Percentiles rank a stretch among this genome's conserved stretches.
Conservation (phyloP, 139 green algal genomes). For the Nannochloris sp. region DNA sequence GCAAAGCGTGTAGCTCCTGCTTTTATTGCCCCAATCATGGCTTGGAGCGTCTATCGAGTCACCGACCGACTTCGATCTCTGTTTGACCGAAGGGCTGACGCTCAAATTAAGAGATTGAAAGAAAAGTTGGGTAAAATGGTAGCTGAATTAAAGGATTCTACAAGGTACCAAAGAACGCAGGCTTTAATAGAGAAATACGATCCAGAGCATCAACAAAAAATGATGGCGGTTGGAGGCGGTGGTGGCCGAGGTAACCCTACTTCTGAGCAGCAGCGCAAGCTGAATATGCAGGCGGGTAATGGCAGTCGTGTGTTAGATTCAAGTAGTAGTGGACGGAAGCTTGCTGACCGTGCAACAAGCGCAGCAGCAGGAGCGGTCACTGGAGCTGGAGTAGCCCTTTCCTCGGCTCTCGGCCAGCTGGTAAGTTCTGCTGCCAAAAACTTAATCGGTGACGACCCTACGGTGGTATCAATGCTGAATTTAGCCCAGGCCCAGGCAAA, state of each 20-base stretch:
- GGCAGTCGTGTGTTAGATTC: not conserved
- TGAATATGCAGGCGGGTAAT: not conserved
- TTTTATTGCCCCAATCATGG: conserved; percentile 18
- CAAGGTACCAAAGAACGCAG: conserved; percentile 45
- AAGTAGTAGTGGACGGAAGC: not conserved
- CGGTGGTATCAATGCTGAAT: not conserved
- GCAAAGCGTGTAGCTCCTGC: conserved; percentile 16
- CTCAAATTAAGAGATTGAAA: conserved; percentile 23
- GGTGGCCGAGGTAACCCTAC: not conserved
- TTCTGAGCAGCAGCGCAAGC: not conserved
- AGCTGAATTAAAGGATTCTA: conserved; percentile 58
- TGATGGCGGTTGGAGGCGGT: too few species aligned
- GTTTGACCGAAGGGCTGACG: conserved; percentile 16
- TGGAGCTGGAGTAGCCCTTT: not conserved
- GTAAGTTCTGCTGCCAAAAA: not conserved
- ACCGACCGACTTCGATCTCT: conserved; percentile 8
- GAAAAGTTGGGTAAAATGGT: conserved; percentile 48
- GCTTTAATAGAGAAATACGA: conserved; percentile 62
- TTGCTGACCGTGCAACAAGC: not conserved
- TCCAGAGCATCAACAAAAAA: conserved; percentile 34
- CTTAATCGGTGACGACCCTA: conserved; percentile 1
- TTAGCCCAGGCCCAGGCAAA: not conserved
- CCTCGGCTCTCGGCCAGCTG: not conserved
- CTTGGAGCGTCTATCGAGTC: conserved; percentile 4
- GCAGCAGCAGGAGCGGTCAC: not conserved